Conservation (phyloP, 2,329 filamentous ascomycete species). For the Monilinia polystroma region DNA sequence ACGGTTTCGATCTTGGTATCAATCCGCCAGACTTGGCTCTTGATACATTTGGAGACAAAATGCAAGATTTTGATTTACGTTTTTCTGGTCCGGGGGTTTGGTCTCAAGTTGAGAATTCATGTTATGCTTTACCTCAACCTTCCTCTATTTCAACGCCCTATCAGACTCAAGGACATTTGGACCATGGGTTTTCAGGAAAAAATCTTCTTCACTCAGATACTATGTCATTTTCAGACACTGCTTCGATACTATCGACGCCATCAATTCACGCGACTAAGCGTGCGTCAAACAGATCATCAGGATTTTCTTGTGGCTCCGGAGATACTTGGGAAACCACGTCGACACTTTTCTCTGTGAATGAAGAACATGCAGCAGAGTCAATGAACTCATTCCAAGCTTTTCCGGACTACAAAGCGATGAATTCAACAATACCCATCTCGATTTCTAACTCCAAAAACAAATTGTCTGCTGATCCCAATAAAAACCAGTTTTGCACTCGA, state of each 20-base stretch:
- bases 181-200: not conserved
- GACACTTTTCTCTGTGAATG: constrained; percentile 19
- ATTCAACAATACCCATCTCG: not conserved
- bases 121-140: not conserved
- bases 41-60: not conserved
- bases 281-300: constrained; percentile 24
- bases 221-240: constrained; percentile 22
- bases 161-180: not conserved
- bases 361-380: not conserved
- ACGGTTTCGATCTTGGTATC: not conserved
- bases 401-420: not conserved
- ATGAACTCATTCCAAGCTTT: not conserved
- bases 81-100: not conserved
- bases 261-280: constrained; percentile 16
- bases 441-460: not conserved
- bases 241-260: constrained; percentile 18
- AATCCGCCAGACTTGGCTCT: not conserved
- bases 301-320: constrained; percentile 24
- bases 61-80: not conserved
- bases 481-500: not conserved
- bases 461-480: not conserved
- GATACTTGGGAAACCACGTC: constrained; percentile 29
- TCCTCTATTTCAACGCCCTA: not conserved
- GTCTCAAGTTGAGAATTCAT: not conserved
- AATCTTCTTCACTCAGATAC: not conserved